Evolutionary conservation across 2,329 filamentous ascomycete species (phyloP).

Genomic region (Rhynchosporium agropyri): DNA sequence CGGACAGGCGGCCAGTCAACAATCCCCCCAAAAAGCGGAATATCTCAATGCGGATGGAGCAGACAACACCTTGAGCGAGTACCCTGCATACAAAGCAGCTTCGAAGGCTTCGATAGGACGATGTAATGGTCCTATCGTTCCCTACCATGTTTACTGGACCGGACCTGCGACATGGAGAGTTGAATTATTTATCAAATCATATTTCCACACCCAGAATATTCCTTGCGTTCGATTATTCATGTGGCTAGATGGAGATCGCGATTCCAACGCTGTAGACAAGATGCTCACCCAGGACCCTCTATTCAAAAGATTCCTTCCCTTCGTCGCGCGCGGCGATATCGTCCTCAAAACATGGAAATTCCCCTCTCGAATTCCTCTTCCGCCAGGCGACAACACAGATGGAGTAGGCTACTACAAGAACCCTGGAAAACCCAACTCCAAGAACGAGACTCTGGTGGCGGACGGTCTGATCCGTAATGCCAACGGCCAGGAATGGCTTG

Average conservation of each 20-base stretch:
- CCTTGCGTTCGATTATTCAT: constrained; percentile 56
- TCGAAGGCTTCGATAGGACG: constrained; percentile 49
- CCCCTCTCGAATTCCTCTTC: constrained; percentile 54
- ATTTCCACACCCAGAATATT: constrained; percentile 59
- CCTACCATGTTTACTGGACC: constrained; percentile 60
- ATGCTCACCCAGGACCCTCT: constrained; percentile 55
- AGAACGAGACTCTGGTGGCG: constrained; percentile 46
- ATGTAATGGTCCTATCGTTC: constrained; percentile 57
- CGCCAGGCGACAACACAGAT: constrained; percentile 51
- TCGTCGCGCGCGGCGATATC: constrained; percentile 57
- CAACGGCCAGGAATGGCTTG: constrained; percentile 54
- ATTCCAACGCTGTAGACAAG: constrained; percentile 52
- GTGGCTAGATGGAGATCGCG: constrained; percentile 57
- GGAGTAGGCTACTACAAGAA: constrained; percentile 53
- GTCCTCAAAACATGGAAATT: constrained; percentile 56
- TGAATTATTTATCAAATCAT: constrained; percentile 58
- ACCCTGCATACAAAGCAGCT: constrained; percentile 43
- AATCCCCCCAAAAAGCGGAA: constrained; percentile 40
- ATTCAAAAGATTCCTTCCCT: constrained; percentile 55
- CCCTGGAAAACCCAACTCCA: constrained; percentile 46
- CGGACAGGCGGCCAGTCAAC: constrained; percentile 41
- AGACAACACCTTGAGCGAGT: constrained; percentile 41
- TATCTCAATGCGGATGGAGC: constrained; percentile 43
- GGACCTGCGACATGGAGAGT: constrained; percentile 59
- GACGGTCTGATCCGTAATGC: constrained; percentile 55